These are phyloP conservation scores for Pyrenochaeta sp. DNA, from an alignment of 2,329 filamentous ascomycete species.

Conservation along the genomic window DNA sequence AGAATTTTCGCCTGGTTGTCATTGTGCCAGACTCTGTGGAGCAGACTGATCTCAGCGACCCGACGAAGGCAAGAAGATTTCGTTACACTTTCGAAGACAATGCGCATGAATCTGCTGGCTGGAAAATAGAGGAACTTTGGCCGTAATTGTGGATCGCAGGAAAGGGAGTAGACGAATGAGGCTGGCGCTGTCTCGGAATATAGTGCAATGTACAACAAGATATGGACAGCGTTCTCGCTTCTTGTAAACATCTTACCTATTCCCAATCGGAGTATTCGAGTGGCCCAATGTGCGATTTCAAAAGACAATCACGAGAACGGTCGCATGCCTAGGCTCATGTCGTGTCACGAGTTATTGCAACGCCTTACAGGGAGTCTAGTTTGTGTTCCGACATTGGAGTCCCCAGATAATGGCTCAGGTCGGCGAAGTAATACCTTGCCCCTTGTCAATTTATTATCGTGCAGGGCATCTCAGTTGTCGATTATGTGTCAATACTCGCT, in stretches of 20 bases:
- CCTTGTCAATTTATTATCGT: not conserved
- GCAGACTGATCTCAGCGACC: slow-evolving; percentile 73
- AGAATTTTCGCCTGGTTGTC: slow-evolving; percentile 85
- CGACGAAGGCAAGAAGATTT: slow-evolving; percentile 68
- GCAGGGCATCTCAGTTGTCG: not conserved
- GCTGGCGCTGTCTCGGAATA: too few species aligned
- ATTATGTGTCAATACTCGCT: too few species aligned
- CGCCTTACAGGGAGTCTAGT: slow-evolving; percentile 4
- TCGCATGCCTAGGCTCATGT: slow-evolving; percentile 4
- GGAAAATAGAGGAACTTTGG: slow-evolving; percentile 61
- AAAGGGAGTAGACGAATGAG: too few species aligned
- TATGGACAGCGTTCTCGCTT: too few species aligned
- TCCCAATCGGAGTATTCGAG: too few species aligned
- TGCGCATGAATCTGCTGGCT: slow-evolving; percentile 54
- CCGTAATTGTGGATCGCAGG: too few species aligned
- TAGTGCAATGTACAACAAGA: too few species aligned
- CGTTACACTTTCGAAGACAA: slow-evolving; percentile 68
- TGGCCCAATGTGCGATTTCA: too few species aligned
- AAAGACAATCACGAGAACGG: slow-evolving; percentile 5
- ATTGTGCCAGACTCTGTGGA: slow-evolving; percentile 84
- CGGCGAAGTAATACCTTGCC: slow-evolving; percentile 28
- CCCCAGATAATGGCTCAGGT: slow-evolving; percentile 37
- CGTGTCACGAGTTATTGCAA: slow-evolving; percentile 10
- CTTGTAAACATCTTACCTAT: too few species aligned
- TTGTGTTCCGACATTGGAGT: slow-evolving; percentile 13